A percentile compares a stretch with the other conserved stretches of the same genome.
Conservation (phyloP, 1,284 basidiomycete genomes). For the Volvariella volvacea region DNA sequence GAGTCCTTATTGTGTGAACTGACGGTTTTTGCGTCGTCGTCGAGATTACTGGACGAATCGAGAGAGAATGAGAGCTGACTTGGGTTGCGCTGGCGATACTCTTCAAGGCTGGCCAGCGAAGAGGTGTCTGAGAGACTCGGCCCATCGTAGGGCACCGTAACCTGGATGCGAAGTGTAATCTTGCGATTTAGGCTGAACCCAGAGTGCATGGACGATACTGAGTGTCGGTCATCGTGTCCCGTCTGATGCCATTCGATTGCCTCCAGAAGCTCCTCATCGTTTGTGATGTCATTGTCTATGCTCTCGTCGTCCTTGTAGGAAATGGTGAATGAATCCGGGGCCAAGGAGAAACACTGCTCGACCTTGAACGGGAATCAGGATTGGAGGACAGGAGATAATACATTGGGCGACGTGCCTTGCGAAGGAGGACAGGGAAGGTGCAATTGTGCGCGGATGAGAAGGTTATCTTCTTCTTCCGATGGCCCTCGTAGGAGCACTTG, state of each 20-base stretch:
- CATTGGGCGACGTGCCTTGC: constrained; percentile 42
- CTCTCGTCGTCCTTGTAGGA: constrained; percentile 85
- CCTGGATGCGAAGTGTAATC: constrained; percentile 70
- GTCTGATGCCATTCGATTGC: constrained; percentile 82
- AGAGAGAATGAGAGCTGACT: constrained; percentile 53
- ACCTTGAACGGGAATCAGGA: constrained; percentile 40
- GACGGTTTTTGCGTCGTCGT: constrained; percentile 68
- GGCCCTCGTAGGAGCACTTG: constrained; percentile 71
- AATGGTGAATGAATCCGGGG: constrained; percentile 60
- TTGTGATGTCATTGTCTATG: constrained; percentile 53
- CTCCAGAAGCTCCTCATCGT: constrained; percentile 73
- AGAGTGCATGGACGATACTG: constrained; percentile 68
- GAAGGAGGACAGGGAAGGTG: constrained; percentile 63
- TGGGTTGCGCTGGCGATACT: constrained; percentile 54
- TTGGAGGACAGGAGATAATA: constrained; percentile 3
- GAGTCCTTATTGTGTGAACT: constrained; percentile 49
- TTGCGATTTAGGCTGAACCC: constrained; percentile 64
- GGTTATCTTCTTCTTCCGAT: constrained; percentile 62
- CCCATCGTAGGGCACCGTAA: constrained; percentile 83
- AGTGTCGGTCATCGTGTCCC: constrained; percentile 61
- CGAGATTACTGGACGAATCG: constrained; percentile 36
- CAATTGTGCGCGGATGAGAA: constrained; percentile 75
- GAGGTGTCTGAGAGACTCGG: constrained; percentile 86
- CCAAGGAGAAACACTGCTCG: constrained; percentile 77
- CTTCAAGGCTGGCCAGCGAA: constrained; percentile 71